Evolutionary conservation across 1,139 yeast genomes (phyloP), one percentile per base, ranked within the genome.

Genomic region (Kodamaea anthophila): DNA sequence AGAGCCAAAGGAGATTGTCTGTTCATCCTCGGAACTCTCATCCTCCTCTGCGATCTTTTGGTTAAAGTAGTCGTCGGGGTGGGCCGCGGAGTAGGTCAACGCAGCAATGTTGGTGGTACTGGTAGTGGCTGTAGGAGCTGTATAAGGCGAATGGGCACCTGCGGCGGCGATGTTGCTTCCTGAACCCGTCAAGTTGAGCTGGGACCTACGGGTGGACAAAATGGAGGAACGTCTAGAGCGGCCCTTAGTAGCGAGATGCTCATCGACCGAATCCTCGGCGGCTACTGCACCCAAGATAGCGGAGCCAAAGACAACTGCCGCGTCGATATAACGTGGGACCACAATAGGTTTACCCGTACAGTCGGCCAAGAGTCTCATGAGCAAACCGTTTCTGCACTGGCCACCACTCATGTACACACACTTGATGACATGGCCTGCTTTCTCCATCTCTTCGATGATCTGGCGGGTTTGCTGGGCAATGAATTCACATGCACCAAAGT

Each of bases 391-490:
- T 52, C 96, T 75, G 57, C 96, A 87, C 57, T 91, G 98, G 16
- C 98, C 97, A 34, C 98, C 98, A 42, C 94, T 80, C 77, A 91
- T 79, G 58, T 80, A 91, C 38, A 91, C 77, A 27, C 86, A 72
- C 21, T 70, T 64, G 40, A 91, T 74, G 13, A 65, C 45, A 60
- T 88, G 96, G 5, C 98, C 98, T 4, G 81, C 67, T 32, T 68
- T 60, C 46, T 76, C 78, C 84, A 91, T 81, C 36, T 78, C 77
- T 42, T 85, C 94, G 20, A 91, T 78, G 50, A 91, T 91, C 50
- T 91, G 98, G 49, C 96, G 75, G 1, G 97, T 88, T 60, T 91
- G 98, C 54, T 87, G 96, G 33, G 96, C 96, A 55, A 91, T 88
- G 49, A 91, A 91, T 58, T 91, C 98, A 57, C 96, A 86, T 7